Evolutionary conservation across 495 filamentous ascomycete genomes (phyloP).

Genomic region (Wilcoxina mikolae): DNA sequence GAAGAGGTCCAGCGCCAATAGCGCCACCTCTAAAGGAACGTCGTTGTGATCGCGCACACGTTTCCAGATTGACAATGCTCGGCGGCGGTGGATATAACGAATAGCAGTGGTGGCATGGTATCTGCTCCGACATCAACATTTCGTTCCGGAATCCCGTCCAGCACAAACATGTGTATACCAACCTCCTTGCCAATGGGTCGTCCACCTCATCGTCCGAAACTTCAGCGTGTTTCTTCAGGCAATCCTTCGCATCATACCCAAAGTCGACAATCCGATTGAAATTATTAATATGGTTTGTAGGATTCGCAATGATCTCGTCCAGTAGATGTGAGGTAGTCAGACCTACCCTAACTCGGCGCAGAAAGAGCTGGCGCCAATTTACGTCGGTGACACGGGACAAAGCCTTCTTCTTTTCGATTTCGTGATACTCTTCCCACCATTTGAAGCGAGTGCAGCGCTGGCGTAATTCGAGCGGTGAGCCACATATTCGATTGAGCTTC

Average conservation of each 20-base stretch:
- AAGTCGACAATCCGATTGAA: slow-evolving; percentile 50
- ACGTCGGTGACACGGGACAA: slow-evolving; percentile 35
- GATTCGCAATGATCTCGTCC: slow-evolving; percentile 53
- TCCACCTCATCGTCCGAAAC: slow-evolving; percentile 41
- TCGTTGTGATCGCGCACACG: slow-evolving; percentile 38
- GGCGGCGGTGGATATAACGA: slow-evolving; percentile 62
- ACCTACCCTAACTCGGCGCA: slow-evolving; percentile 42
- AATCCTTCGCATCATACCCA: slow-evolving; percentile 84
- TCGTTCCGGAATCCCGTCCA: slow-evolving; percentile 3
- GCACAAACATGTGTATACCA: slow-evolving; percentile 12
- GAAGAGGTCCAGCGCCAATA: slow-evolving; percentile 80
- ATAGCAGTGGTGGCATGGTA: slow-evolving; percentile 61
- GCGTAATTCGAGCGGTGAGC: slow-evolving; percentile 65
- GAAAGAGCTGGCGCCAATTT: slow-evolving; percentile 65
- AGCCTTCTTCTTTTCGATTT: slow-evolving; percentile 41
- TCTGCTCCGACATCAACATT: slow-evolving; percentile 31
- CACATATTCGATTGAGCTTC: slow-evolving; percentile 47
- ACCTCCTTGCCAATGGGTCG: slow-evolving; percentile 75
- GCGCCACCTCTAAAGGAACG: slow-evolving; percentile 53
- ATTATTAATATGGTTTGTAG: slow-evolving; percentile 52
- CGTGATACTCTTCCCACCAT: slow-evolving; percentile 59
- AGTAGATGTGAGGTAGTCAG: slow-evolving; percentile 41
- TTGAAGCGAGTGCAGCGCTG: slow-evolving; percentile 53
- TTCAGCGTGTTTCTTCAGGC: slow-evolving; percentile 49
- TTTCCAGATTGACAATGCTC: slow-evolving; percentile 63